A percentile compares a stretch with the other conserved stretches of the same genome.
Evolutionary conservation across 1,139 yeast species (phyloP).

Genomic region (Yarrowia galli): DNA sequence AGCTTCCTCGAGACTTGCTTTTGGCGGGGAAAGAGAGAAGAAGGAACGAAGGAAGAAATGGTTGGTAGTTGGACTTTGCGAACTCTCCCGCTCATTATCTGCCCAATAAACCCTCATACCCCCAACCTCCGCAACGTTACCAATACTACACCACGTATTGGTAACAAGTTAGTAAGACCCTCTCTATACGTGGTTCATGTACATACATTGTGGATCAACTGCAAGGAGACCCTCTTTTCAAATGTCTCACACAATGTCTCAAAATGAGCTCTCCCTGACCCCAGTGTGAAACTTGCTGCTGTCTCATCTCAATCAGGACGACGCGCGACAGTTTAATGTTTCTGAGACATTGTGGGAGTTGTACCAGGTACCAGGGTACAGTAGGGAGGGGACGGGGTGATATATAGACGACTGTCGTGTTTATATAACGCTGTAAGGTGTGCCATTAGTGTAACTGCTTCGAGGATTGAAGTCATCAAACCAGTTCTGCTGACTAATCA

Average conservation of each 20-base stretch:
- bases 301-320: neutral
- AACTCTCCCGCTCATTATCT: neutral
- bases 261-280: neutral
- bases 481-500: neutral
- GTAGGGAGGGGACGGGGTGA: too few species aligned
- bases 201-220: too few species aligned
- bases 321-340: neutral
- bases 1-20: constrained; percentile 3
- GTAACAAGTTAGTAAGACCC: neutral
- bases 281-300: neutral
- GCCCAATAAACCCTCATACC: neutral
- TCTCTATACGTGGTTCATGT: neutral
- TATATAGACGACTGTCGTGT: too few species aligned
- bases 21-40: neutral
- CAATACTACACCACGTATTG: neutral
- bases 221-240: neutral
- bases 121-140: too few species aligned
- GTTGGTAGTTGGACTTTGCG: neutral
- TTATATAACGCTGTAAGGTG: too few species aligned
- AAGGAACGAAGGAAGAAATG: neutral
- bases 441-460: too few species aligned
- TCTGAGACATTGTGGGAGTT: neutral
- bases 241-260: constrained; percentile 5
- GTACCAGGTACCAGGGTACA: too few species aligned
- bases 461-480: too few species aligned